phyloP scores from a whole-genome alignment of 768 basidiomycete species.

The Hericium rajendrae region DNA sequence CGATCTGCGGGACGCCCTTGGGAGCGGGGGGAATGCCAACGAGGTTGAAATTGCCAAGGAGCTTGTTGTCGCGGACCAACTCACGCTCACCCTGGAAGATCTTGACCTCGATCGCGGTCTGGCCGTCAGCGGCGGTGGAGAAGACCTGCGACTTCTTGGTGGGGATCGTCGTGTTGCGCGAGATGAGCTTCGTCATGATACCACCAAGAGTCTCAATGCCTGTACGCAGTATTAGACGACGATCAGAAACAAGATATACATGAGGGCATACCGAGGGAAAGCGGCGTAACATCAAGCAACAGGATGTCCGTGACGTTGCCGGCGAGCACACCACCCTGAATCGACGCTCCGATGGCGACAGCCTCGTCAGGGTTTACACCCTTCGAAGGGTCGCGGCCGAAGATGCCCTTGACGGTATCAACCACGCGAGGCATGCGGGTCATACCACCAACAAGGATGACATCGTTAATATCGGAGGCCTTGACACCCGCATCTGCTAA shows the following conservation, averaged over 20 bases:
- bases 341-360: slow-evolving; percentile 95
- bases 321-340: slow-evolving; percentile 96
- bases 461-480: slow-evolving; percentile 87
- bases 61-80: slow-evolving; percentile 95
- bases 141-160: slow-evolving; percentile 99
- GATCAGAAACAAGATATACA: background rate
- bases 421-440: slow-evolving; percentile 93
- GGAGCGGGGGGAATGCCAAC: slow-evolving; percentile 88
- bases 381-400: slow-evolving; percentile 95
- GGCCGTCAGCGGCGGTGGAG: slow-evolving; percentile 97
- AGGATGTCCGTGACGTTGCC: slow-evolving; percentile 95
- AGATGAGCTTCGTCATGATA: slow-evolving; percentile 99
- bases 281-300: slow-evolving; percentile 89
- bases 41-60: slow-evolving; percentile 98
- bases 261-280: slow-evolving; percentile 72
- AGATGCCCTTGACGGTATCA: slow-evolving; percentile 89
- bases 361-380: slow-evolving; percentile 99
- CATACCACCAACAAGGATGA: slow-evolving; percentile 98
- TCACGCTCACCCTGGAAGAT: slow-evolving; percentile 99
- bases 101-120: slow-evolving; percentile 99
- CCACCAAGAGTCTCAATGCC: slow-evolving; percentile 96
- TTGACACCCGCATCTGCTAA: slow-evolving; percentile 90
- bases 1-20: slow-evolving; percentile 69
- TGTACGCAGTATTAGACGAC: slow-evolving; percentile 7
- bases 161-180: slow-evolving; percentile 97